These are phyloP conservation scores for Alternaria sp. DNA, from an alignment of 2,329 filamentous ascomycete species.

Conservation along the genomic window DNA sequence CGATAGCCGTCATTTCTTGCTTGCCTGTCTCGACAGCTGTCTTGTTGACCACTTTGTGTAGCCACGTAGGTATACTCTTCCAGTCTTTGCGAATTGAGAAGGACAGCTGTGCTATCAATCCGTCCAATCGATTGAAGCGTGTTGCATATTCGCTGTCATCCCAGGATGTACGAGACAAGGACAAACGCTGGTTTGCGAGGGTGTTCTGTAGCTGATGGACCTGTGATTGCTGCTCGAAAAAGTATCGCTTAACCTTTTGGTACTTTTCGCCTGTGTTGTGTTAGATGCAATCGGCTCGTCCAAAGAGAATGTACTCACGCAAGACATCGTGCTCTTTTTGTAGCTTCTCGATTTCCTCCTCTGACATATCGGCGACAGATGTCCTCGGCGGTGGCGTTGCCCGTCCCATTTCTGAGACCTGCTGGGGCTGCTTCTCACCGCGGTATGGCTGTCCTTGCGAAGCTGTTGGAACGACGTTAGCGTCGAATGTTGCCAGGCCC, in stretches of 20 bases:
- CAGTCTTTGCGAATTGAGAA: constrained; percentile 98
- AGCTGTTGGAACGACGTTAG: constrained; percentile 54
- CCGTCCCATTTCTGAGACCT: constrained; percentile 43
- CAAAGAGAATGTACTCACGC: constrained; percentile 45
- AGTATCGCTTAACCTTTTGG: constrained; percentile 96
- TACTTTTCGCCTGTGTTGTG: constrained; percentile 80
- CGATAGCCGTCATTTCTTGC: constrained; percentile 97
- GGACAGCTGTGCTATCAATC: constrained; percentile 90
- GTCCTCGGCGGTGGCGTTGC: constrained; percentile 56
- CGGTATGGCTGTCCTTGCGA: constrained; percentile 55
- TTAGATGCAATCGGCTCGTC: constrained; percentile 1
- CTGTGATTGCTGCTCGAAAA: constrained; percentile 89
- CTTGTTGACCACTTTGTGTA: constrained; percentile 78
- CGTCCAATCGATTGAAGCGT: constrained; percentile 88
- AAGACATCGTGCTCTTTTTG: constrained; percentile 59
- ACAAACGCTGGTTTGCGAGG: constrained; percentile 94
- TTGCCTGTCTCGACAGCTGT: constrained; percentile 87
- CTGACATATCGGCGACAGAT: constrained; percentile 52
- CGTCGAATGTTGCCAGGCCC: constrained; percentile 52
- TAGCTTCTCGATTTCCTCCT: constrained; percentile 56
- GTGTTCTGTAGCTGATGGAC: constrained; percentile 96
- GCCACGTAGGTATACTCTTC: constrained; percentile 80
- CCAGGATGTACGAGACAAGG: constrained; percentile 89
- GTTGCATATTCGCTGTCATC: constrained; percentile 94
- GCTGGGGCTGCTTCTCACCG: constrained; percentile 45